phyloP scores from a whole-genome alignment of 257 asterid species.

The Marsdenia floribunda region DNA sequence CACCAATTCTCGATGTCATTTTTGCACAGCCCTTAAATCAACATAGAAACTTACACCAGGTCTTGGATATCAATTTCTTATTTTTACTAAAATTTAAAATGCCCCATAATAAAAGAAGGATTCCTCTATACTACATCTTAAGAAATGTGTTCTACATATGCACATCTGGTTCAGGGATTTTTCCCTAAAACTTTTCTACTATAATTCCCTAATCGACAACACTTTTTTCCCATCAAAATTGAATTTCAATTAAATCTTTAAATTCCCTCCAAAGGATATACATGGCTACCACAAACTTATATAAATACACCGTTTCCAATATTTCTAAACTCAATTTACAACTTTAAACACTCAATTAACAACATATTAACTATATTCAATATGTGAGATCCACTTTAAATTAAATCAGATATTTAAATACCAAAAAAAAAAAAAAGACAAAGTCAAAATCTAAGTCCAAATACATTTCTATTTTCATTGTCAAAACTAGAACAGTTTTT shows the following conservation, averaged over 20 bases:
- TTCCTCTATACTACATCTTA: neutral
- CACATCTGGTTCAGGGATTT: neutral
- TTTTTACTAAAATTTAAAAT: neutral
- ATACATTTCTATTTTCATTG: neutral
- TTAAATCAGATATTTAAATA: neutral
- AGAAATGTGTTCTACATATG: neutral
- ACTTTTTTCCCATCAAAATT: neutral
- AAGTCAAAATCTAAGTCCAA: neutral
- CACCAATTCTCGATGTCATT: slow-evolving; percentile 92
- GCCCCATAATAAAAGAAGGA: neutral
- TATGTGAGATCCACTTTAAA: neutral
- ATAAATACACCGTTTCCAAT: neutral
- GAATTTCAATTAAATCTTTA: too few relatives aligned
- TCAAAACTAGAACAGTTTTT: too few relatives aligned
- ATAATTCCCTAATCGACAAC: neutral
- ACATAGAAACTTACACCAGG: slow-evolving; percentile 12
- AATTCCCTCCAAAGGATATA: too few relatives aligned
- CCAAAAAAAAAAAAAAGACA: too few relatives aligned
- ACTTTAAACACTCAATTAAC: neutral
- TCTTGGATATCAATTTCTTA: neutral
- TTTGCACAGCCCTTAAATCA: slow-evolving; percentile 86
- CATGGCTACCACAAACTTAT: neutral
- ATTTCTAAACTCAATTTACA: neutral
- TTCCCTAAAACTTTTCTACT: neutral
- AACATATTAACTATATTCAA: neutral